Conservation (phyloP, 108 stramenopile genomes). For the Cyclostephanos invisitatus region DNA sequence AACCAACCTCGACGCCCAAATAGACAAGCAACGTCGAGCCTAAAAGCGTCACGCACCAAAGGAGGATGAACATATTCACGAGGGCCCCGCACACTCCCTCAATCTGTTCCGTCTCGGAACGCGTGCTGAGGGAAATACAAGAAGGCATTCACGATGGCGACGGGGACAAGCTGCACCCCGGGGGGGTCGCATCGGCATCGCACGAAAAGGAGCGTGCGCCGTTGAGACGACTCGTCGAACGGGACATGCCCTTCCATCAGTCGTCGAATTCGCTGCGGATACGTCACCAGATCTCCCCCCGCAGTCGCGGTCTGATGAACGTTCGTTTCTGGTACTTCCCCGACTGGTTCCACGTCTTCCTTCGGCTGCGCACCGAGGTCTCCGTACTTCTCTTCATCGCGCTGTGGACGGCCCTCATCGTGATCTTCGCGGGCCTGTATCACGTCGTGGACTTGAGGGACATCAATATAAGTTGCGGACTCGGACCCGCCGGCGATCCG, state of each 20-base stretch:
- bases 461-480: constrained; percentile 56
- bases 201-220: neutral
- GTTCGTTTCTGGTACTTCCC: constrained; percentile 34
- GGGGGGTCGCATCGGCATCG: too few species aligned
- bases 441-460: constrained; percentile 44
- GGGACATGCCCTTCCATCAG: constrained; percentile 72
- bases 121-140: too few species aligned
- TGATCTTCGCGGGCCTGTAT: constrained; percentile 73
- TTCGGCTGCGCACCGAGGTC: constrained; percentile 50
- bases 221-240: constrained; percentile 62
- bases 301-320: neutral
- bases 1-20: too few species aligned
- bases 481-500: constrained; percentile 48
- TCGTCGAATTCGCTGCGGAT: constrained; percentile 50
- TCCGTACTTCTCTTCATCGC: constrained; percentile 47
- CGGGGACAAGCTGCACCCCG: too few species aligned
- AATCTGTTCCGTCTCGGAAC: too few species aligned
- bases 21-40: too few species aligned
- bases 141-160: too few species aligned
- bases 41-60: too few species aligned
- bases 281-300: constrained; percentile 23
- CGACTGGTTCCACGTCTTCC: constrained; percentile 85
- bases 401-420: constrained; percentile 65
- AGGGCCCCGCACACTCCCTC: too few species aligned
- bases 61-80: too few species aligned